Conservation (phyloP, 352 stramenopile genomes). For the Phytophthora pini region DNA sequence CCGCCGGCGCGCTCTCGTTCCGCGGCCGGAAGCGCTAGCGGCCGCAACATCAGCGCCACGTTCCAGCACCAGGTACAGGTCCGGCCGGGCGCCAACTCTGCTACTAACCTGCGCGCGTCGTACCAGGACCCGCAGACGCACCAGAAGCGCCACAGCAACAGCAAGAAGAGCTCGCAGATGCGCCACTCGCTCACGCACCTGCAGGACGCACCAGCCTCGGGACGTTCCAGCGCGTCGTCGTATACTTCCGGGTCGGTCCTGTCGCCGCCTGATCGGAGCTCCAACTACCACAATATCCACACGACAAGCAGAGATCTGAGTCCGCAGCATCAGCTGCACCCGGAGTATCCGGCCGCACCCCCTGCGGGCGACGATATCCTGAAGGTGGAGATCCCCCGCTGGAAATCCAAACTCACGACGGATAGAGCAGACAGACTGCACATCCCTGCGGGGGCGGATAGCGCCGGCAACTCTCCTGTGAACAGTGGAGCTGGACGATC, state of each 20-base stretch:
- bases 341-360: slow-evolving; percentile 37
- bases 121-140: slow-evolving; percentile 42
- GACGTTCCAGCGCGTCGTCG: slow-evolving; percentile 35
- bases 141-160: slow-evolving; percentile 36
- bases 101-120: slow-evolving; percentile 32
- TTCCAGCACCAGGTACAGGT: slow-evolving; percentile 46
- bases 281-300: slow-evolving; percentile 29
- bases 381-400: slow-evolving; percentile 78
- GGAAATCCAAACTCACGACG: slow-evolving; percentile 63
- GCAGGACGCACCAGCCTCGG: slow-evolving; percentile 36
- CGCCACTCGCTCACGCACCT: slow-evolving; percentile 64
- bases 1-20: slow-evolving; percentile 19
- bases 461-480: slow-evolving; percentile 43
- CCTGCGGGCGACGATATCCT: slow-evolving; percentile 63
- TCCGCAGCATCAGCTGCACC: slow-evolving; percentile 39
- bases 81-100: slow-evolving; percentile 9
- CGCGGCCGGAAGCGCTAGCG: slow-evolving; percentile 18
- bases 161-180: slow-evolving; percentile 41
- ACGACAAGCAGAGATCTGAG: slow-evolving; percentile 36
- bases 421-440: slow-evolving; percentile 52
- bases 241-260: slow-evolving; percentile 35
- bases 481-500: slow-evolving; percentile 31
- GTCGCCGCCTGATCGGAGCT: slow-evolving; percentile 30
- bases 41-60: slow-evolving; percentile 27
- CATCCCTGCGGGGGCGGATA: slow-evolving; percentile 33